phyloP scores from a whole-genome alignment of 2,329 filamentous ascomycete species.

The Alternaria arbusti region DNA sequence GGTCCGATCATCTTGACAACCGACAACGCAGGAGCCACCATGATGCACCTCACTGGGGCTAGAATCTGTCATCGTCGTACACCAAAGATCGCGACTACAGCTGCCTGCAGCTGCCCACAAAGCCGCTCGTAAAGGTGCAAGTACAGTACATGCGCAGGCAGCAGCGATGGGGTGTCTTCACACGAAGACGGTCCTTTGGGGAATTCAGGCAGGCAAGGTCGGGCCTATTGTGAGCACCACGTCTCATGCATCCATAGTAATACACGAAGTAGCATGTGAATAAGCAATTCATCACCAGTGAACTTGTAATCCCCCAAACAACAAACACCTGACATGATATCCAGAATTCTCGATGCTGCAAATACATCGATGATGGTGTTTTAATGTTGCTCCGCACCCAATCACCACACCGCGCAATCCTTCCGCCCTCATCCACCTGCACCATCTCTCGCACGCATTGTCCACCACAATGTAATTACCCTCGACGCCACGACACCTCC shows the following conservation, averaged over 20 bases:
- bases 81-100: background rate
- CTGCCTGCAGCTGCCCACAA: background rate
- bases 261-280: background rate
- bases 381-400: background rate
- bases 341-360: background rate
- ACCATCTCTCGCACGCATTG: background rate
- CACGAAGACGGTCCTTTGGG: background rate
- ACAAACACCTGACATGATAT: no score
- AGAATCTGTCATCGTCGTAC: background rate
- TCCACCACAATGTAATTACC: background rate
- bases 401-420: background rate
- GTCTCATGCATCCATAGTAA: background rate
- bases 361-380: background rate
- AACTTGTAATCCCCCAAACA: no score
- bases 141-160: background rate
- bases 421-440: background rate
- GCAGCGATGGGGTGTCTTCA: background rate
- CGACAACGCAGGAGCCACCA: background rate
- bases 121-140: background rate
- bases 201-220: background rate
- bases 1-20: background rate
- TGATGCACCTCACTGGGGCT: background rate
- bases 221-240: background rate
- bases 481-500: background rate
- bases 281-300: background rate